A percentile compares a stretch with the other conserved stretches of the same genome.
Evolutionary conservation across 257 asterid genomes (phyloP).

Genomic region (Solanum gracilifrons): DNA sequence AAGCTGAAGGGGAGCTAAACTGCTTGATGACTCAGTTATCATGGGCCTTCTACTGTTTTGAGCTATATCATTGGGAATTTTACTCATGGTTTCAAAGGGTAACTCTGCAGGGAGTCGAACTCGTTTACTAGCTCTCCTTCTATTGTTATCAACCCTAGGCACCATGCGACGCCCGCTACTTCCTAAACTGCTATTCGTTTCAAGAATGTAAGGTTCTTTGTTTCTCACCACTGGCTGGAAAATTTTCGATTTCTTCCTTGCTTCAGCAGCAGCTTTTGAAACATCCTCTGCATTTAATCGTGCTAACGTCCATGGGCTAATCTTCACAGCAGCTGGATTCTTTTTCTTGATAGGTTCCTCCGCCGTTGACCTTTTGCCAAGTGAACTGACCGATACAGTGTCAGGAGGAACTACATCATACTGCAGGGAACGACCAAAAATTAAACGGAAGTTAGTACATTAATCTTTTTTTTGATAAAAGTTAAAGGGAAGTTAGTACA

Average conservation of each 20-base stretch:
- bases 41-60: slow-evolving; percentile 21
- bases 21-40: slow-evolving; percentile 33
- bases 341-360: slow-evolving; percentile 73
- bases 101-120: slow-evolving; percentile 79
- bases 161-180: slow-evolving; percentile 52
- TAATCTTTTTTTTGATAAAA: too few species aligned
- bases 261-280: slow-evolving; percentile 93
- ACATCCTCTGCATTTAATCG: slow-evolving; percentile 84
- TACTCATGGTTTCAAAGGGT: slow-evolving; percentile 39
- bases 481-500: neutral
- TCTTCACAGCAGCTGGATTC: slow-evolving; percentile 72
- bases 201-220: slow-evolving; percentile 29
- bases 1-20: slow-evolving; percentile 62
- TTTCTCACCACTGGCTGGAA: slow-evolving; percentile 57
- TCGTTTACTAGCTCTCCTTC: slow-evolving; percentile 65
- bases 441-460: neutral
- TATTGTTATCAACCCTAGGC: slow-evolving; percentile 38
- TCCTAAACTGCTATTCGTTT: slow-evolving; percentile 59
- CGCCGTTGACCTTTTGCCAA: slow-evolving; percentile 43
- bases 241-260: slow-evolving; percentile 79
- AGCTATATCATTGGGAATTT: slow-evolving; percentile 14
- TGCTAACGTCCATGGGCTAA: slow-evolving; percentile 94
- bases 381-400: slow-evolving; percentile 68
- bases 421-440: slow-evolving; percentile 25
- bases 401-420: slow-evolving; percentile 87